These are phyloP conservation scores for Arctium lappa DNA, from an alignment of 129 eudicot genomes.

Conservation along the genomic window DNA sequence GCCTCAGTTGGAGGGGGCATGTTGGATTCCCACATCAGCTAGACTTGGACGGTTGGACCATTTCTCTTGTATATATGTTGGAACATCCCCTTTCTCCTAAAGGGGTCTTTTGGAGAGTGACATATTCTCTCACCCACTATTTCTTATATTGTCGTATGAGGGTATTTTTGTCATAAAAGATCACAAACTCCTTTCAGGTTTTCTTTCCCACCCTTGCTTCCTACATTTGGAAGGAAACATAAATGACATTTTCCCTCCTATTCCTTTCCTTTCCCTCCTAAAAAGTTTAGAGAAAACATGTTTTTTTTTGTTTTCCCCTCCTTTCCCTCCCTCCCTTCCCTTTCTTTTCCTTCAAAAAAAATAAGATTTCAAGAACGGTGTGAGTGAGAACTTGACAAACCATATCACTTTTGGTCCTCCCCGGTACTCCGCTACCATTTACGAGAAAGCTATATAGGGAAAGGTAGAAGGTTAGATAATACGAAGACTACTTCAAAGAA, in stretches of 20 bases:
- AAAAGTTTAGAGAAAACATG: neutral
- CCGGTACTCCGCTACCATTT: constrained; percentile 23
- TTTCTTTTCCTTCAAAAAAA: neutral
- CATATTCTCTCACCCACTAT: no score
- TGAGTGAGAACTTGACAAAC: constrained; percentile 23
- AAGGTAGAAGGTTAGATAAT: constrained; percentile 13
- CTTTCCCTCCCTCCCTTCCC: neutral
- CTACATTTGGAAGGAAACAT: neutral
- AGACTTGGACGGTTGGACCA: no score
- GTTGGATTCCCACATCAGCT: no score
- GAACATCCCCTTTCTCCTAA: no score
- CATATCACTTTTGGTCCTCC: constrained; percentile 30
- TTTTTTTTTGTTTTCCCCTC: neutral
- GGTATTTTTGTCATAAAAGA: no score
- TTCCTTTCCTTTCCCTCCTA: neutral
- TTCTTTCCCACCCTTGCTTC: neutral
- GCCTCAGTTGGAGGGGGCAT: no score
- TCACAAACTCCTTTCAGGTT: no score
- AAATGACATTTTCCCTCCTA: neutral
- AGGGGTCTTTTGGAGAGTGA: no score
- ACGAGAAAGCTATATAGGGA: constrained; percentile 26
- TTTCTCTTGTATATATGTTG: no score
- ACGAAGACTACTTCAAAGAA: neutral
- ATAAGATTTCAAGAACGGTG: neutral
- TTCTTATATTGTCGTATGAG: no score